phyloP scores from a whole-genome alignment of 2,329 filamentous ascomycete genomes.

The Emmonsiellopsis sp. region DNA sequence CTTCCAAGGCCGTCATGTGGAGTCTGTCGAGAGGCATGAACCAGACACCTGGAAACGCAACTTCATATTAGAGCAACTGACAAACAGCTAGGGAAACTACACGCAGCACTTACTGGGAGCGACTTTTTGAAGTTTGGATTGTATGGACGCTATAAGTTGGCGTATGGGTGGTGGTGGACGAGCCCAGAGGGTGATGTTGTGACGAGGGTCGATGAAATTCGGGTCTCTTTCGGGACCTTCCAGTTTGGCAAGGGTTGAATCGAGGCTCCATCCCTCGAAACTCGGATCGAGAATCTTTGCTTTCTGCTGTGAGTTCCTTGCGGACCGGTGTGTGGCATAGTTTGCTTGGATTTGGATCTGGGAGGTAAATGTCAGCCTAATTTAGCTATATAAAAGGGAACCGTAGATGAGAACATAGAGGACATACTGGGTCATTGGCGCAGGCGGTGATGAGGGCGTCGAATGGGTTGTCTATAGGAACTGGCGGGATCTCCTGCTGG shows the following conservation, averaged over 20 bases:
- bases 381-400: neutral
- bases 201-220: conserved; percentile 62
- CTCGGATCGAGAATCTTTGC: conserved; percentile 59
- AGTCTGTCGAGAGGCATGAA: conserved; percentile 70
- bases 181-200: conserved; percentile 85
- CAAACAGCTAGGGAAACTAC: no score
- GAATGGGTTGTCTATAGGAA: conserved; percentile 56
- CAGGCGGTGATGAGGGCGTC: conserved; percentile 62
- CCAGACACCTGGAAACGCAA: conserved; percentile 57
- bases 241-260: conserved; percentile 65
- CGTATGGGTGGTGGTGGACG: conserved; percentile 66
- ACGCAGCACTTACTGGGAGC: conserved; percentile 57
- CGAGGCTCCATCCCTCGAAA: conserved; percentile 64
- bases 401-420: neutral
- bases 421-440: conserved; percentile 55
- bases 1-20: conserved; percentile 78
- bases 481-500: neutral
- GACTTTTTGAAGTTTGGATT: conserved; percentile 53
- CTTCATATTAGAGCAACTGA: neutral
- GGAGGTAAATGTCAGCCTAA: neutral
- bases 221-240: conserved; percentile 55
- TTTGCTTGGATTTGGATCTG: conserved; percentile 53
- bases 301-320: conserved; percentile 67
- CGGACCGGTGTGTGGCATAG: conserved; percentile 65
- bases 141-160: conserved; percentile 58